Conservation (phyloP, 2,329 filamentous ascomycete genomes). For the Fonsecaea multimorphosa region DNA sequence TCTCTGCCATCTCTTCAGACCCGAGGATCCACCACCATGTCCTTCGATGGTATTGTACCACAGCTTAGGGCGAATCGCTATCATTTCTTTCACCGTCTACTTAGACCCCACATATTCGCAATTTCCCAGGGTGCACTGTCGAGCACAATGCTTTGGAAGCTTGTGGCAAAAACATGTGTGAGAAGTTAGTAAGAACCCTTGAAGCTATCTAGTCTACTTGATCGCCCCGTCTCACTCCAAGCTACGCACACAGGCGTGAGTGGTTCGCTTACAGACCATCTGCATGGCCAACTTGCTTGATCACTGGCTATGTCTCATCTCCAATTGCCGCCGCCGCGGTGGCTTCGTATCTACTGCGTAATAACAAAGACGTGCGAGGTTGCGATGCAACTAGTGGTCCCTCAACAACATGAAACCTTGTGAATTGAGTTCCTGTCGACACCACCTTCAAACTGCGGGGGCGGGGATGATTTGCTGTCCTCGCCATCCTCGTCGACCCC, state of each 20-base stretch:
- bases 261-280: slow-evolving; percentile 9
- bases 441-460: slow-evolving; percentile 12
- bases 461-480: neutral
- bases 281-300: neutral
- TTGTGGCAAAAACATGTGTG: slow-evolving; percentile 17
- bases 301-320: slow-evolving; percentile 21
- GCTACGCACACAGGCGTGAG: neutral
- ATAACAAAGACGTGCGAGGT: neutral
- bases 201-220: neutral
- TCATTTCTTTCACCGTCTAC: slow-evolving; percentile 18
- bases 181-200: slow-evolving; percentile 4
- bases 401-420: neutral
- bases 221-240: neutral
- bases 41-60: neutral
- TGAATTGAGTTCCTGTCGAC: neutral
- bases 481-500: neutral
- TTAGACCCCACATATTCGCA: slow-evolving; percentile 20
- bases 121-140: neutral
- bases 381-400: neutral
- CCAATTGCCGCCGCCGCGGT: neutral
- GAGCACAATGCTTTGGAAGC: neutral
- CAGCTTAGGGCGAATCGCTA: slow-evolving; percentile 5
- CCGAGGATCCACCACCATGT: slow-evolving; percentile 6
- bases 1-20: neutral
- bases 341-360: neutral